These are phyloP conservation scores for Leishmania mexicana DNA, from an alignment of 208 protist genomes.

Conservation along the genomic window DNA sequence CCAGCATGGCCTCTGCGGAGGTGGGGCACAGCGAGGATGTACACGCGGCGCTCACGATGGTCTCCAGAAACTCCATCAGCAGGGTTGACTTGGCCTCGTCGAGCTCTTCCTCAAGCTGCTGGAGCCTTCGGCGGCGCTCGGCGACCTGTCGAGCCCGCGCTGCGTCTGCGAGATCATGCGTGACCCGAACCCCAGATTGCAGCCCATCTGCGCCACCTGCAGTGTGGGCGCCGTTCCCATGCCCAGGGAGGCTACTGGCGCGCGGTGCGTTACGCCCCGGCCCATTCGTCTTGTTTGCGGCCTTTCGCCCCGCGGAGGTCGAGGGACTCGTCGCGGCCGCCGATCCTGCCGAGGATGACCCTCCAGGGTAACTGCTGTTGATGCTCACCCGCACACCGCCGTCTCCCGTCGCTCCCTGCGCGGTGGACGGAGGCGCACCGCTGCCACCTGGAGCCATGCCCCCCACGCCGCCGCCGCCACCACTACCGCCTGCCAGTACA, in stretches of 20 bases:
- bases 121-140: conserved; percentile 12
- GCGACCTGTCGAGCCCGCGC: conserved; percentile 21
- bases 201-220: not conserved
- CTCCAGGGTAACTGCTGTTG: conserved; percentile 7
- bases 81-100: conserved; percentile 73
- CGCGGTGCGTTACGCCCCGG: not conserved
- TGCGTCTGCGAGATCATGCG: conserved; percentile 30
- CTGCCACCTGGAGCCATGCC: not conserved
- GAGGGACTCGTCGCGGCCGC: conserved; percentile 2
- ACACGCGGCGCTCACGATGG: conserved; percentile 46
- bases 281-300: not conserved
- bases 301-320: conserved; percentile 4
- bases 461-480: conserved; percentile 1
- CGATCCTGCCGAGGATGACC: not conserved
- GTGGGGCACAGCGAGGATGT: conserved; percentile 9
- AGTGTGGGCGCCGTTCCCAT: not conserved
- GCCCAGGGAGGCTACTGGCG: not conserved
- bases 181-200: conserved; percentile 2
- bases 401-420: not conserved
- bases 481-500: conserved; percentile 9
- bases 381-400: not conserved
- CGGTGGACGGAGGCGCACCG: not conserved
- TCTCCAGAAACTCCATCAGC: conserved; percentile 68
- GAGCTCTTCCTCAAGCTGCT: conserved; percentile 41
- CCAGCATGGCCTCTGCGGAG: conserved; percentile 44